Evolutionary conservation across 257 asterid species (phyloP).

Genomic region (Fraxinus quadrangulata): DNA sequence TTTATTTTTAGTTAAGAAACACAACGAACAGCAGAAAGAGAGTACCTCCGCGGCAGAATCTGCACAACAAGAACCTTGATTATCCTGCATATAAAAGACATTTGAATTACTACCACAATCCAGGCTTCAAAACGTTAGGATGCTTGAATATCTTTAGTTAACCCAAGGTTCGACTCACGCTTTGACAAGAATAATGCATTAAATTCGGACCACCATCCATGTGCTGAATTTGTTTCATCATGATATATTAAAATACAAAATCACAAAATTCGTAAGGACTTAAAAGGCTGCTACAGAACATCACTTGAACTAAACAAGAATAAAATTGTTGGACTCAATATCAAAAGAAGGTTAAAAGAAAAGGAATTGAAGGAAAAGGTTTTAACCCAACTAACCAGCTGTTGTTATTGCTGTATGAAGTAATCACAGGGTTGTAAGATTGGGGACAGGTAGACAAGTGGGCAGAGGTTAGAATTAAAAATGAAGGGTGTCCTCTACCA

Average conservation of each 20-base stretch:
- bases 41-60: constrained; percentile 77
- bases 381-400: background rate
- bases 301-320: background rate
- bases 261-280: background rate
- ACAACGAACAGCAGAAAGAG: background rate
- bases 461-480: background rate
- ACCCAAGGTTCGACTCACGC: background rate
- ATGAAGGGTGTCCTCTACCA: background rate
- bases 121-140: background rate
- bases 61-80: constrained; percentile 66
- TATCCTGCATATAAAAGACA: constrained; percentile 45
- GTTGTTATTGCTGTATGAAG: background rate
- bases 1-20: background rate
- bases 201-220: background rate
- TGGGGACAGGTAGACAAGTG: background rate
- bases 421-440: background rate
- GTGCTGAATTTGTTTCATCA: background rate
- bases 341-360: background rate
- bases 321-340: background rate
- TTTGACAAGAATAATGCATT: background rate
- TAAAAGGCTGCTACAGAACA: background rate
- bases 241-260: background rate
- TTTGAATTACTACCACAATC: background rate
- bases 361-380: background rate
- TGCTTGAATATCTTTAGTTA: background rate